A percentile compares a stretch with the other conserved stretches of the same genome.
These are phyloP conservation scores for Viola odorata DNA, from an alignment of 345 rosid species.

Conservation along the genomic window DNA sequence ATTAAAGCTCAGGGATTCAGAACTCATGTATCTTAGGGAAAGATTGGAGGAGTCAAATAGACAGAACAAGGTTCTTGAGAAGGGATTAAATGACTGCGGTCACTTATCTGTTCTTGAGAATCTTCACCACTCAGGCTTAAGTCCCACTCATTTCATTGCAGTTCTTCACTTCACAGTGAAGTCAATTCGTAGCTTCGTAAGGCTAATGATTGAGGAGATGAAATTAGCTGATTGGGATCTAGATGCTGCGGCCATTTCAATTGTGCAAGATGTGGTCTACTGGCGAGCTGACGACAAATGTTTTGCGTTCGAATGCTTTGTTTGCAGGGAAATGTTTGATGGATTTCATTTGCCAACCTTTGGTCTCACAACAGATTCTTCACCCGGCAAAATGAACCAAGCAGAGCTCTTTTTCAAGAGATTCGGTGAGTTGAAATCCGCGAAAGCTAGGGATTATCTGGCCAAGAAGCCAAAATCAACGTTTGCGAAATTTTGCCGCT, in stretches of 20 bases:
- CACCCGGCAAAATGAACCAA: constrained; percentile 26
- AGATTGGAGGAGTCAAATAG: constrained; percentile 41
- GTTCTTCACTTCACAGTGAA: constrained; percentile 54
- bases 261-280: constrained; percentile 42
- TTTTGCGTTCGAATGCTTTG: constrained; percentile 68
- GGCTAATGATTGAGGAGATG: constrained; percentile 57
- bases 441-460: constrained; percentile 44
- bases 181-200: constrained; percentile 64
- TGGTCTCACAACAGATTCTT: constrained; percentile 28
- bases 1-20: constrained; percentile 67
- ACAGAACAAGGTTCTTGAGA: constrained; percentile 50
- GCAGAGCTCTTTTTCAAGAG: constrained; percentile 45
- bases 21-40: constrained; percentile 56
- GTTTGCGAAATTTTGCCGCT: constrained; percentile 52
- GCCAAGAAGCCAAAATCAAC: constrained; percentile 51
- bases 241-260: constrained; percentile 54
- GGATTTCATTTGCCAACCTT: constrained; percentile 57
- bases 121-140: constrained; percentile 46
- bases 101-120: constrained; percentile 45
- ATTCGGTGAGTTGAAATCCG: constrained; percentile 57
- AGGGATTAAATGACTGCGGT: constrained; percentile 62
- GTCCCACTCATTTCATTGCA: constrained; percentile 43
- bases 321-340: constrained; percentile 71
- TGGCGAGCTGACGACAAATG: constrained; percentile 67
- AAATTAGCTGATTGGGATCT: constrained; percentile 66